These are phyloP conservation scores for Eutrema yunnanense DNA, from an alignment of 345 rosid species.

Conservation along the genomic window DNA sequence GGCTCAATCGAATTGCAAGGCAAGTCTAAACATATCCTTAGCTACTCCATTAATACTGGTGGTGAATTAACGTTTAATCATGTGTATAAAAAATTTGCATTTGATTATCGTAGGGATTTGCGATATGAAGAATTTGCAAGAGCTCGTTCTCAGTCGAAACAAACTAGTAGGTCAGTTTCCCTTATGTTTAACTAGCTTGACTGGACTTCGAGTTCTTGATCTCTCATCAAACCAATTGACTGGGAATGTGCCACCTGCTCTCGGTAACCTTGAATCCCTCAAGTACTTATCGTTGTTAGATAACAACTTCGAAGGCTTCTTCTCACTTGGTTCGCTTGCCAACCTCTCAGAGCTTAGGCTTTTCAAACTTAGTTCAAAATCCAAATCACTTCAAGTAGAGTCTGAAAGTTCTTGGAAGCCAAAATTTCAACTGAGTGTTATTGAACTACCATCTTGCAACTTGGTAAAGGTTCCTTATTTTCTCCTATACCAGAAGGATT, in stretches of 20 bases:
- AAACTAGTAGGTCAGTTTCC: not conserved
- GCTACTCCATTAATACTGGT: not conserved
- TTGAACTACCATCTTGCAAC: slow-evolving; percentile 5
- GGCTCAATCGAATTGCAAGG: not conserved
- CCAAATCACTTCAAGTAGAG: not conserved
- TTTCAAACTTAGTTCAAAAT: not conserved
- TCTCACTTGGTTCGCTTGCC: not conserved
- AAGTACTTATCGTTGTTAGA: slow-evolving; percentile 7
- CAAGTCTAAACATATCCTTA: not conserved
- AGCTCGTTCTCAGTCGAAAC: slow-evolving; percentile 5
- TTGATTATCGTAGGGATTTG: slow-evolving; percentile 3
- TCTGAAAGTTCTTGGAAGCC: not conserved
- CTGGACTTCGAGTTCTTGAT: slow-evolving; percentile 7
- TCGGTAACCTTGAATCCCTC: slow-evolving; percentile 3
- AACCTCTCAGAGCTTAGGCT: slow-evolving; percentile 18
- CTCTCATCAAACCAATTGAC: slow-evolving; percentile 2
- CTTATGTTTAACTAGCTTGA: not conserved
- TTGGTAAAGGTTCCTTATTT: slow-evolving; percentile 12
- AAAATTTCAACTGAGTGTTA: not conserved
- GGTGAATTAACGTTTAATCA: not conserved
- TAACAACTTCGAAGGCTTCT: slow-evolving; percentile 8
- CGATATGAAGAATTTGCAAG: slow-evolving; percentile 1
- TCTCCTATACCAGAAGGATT: slow-evolving; percentile 7
- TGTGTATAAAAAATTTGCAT: not conserved
- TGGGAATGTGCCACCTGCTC: not conserved